phyloP scores from a whole-genome alignment of 164 flowering plant species.

The Aristolochia contorta region DNA sequence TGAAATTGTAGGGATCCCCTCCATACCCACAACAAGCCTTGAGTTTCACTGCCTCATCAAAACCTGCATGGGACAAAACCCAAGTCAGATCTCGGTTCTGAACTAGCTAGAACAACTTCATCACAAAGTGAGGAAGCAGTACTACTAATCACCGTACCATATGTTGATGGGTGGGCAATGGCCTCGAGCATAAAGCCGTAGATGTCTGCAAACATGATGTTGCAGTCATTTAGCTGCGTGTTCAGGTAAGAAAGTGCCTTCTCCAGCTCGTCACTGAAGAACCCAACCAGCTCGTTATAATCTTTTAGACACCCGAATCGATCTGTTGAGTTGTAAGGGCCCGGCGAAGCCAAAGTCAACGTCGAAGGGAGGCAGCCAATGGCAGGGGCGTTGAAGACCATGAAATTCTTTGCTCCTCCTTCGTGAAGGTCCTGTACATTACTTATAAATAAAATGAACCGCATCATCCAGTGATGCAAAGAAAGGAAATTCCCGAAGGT shows the following conservation, averaged over 20 bases:
- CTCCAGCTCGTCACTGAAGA: slow-evolving; percentile 8
- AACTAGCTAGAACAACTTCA: too few species aligned
- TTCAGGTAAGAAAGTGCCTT: slow-evolving; percentile 4
- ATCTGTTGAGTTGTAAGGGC: slow-evolving; percentile 19
- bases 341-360: slow-evolving; percentile 8
- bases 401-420: slow-evolving; percentile 18
- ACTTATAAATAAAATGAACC: too few species aligned
- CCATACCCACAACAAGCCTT: slow-evolving; percentile 19
- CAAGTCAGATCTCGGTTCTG: too few species aligned
- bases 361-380: slow-evolving; percentile 14
- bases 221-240: slow-evolving; percentile 3
- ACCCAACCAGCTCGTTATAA: slow-evolving; percentile 13
- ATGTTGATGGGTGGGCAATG: slow-evolving; percentile 8
- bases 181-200: slow-evolving; percentile 11
- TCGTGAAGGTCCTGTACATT: slow-evolving; percentile 17
- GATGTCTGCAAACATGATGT: slow-evolving; percentile 10
- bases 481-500: not conserved
- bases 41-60: slow-evolving; percentile 13
- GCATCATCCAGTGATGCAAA: too few species aligned
- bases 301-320: slow-evolving; percentile 15
- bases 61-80: slow-evolving; percentile 17
- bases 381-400: slow-evolving; percentile 15
- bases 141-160: slow-evolving; percentile 9
- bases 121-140: not conserved
- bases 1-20: slow-evolving; percentile 16